Evolutionary conservation across 2,329 filamentous ascomycete genomes (phyloP).

Genomic region (Exophiala alcalophila): DNA sequence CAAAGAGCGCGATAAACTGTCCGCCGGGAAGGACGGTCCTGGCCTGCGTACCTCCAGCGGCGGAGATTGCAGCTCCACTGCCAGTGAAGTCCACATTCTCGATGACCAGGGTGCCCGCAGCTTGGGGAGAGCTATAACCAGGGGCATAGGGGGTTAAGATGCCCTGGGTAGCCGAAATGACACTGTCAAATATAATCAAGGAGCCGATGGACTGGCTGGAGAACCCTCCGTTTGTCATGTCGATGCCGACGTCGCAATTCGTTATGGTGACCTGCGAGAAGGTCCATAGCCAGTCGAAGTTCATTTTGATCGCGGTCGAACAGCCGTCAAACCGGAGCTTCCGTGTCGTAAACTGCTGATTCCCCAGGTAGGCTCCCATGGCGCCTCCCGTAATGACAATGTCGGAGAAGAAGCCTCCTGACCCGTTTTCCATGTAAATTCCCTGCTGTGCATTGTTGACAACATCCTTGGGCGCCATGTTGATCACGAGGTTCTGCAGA

Average conservation of each 20-base stretch:
- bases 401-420: slow-evolving; percentile 60
- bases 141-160: slow-evolving; percentile 48
- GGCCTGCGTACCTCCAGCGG: slow-evolving; percentile 35
- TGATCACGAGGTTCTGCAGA: slow-evolving; percentile 70
- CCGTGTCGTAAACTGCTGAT: slow-evolving; percentile 62
- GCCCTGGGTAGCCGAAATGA: slow-evolving; percentile 52
- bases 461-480: slow-evolving; percentile 57
- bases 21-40: slow-evolving; percentile 42
- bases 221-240: slow-evolving; percentile 44
- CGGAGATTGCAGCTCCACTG: slow-evolving; percentile 46
- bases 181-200: slow-evolving; percentile 57
- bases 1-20: slow-evolving; percentile 62
- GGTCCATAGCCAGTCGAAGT: slow-evolving; percentile 60
- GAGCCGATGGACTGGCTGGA: slow-evolving; percentile 51
- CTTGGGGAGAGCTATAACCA: slow-evolving; percentile 41
- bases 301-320: slow-evolving; percentile 52
- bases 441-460: slow-evolving; percentile 53
- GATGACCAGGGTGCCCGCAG: slow-evolving; percentile 52
- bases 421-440: slow-evolving; percentile 64
- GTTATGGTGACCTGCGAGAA: slow-evolving; percentile 54
- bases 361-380: slow-evolving; percentile 59
- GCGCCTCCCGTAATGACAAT: slow-evolving; percentile 60
- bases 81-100: slow-evolving; percentile 55
- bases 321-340: slow-evolving; percentile 53
- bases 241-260: slow-evolving; percentile 53